phyloP scores from a whole-genome alignment of 163 green algal genomes.

The Coccomyxa subellipsoidea region DNA sequence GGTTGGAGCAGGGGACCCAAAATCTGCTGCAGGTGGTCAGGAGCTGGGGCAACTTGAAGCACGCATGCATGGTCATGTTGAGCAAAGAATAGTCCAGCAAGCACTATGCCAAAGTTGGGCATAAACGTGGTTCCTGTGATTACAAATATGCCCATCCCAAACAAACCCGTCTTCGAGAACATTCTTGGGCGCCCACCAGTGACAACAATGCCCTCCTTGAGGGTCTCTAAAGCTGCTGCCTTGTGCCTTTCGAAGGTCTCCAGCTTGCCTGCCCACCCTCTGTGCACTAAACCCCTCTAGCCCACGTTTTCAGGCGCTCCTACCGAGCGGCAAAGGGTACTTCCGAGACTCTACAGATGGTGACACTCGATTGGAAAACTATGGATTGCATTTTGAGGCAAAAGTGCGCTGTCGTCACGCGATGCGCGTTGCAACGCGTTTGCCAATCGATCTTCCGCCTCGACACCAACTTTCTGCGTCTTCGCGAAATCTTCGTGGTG shows the following conservation, averaged over 20 bases:
- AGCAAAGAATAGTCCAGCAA: no score
- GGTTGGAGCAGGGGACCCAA: no score
- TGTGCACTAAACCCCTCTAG: neutral
- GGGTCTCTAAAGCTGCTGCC: neutral
- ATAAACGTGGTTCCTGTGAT: neutral
- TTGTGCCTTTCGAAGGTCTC: neutral
- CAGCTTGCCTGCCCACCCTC: neutral
- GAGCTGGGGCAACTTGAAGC: no score
- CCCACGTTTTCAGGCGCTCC: neutral
- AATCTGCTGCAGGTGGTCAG: no score
- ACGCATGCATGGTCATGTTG: no score
- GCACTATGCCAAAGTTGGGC: no score
- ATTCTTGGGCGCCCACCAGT: neutral
- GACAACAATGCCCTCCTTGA: neutral
- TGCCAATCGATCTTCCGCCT: no score
- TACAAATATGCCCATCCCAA: no score
- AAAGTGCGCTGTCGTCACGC: neutral
- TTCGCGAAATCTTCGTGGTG: no score
- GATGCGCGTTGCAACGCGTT: neutral
- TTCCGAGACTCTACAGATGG: neutral
- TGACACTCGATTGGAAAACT: neutral
- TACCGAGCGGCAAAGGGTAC: neutral
- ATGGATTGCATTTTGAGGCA: neutral
- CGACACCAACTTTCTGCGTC: no score
- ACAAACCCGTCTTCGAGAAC: no score